Evolutionary conservation across 106 monocot genomes (phyloP).

Genomic region (Platanthera zijinensis): DNA sequence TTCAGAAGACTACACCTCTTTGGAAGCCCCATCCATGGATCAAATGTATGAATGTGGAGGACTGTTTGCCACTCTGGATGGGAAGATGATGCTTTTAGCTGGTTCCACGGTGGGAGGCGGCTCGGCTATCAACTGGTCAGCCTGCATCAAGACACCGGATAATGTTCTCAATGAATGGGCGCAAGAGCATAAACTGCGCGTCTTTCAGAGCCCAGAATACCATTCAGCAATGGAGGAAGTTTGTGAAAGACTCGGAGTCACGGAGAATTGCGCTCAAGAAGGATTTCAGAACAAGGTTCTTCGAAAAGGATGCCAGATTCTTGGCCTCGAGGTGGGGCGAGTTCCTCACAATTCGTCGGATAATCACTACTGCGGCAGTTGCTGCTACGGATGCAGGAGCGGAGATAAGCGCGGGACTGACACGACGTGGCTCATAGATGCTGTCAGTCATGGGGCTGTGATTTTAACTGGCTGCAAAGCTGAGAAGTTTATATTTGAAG

Average conservation of each 20-base stretch:
- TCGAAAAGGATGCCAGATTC: slow-evolving; percentile 67
- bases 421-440: slow-evolving; percentile 77
- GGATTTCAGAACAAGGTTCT: slow-evolving; percentile 80
- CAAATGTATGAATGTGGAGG: slow-evolving; percentile 60
- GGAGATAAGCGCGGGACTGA: slow-evolving; percentile 68
- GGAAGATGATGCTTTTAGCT: slow-evolving; percentile 38
- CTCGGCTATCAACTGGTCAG: slow-evolving; percentile 73
- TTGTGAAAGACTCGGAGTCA: slow-evolving; percentile 65
- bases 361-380: slow-evolving; percentile 66
- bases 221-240: slow-evolving; percentile 63
- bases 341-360: slow-evolving; percentile 58
- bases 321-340: slow-evolving; percentile 48
- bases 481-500: slow-evolving; percentile 48
- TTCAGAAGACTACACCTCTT: slow-evolving; percentile 53
- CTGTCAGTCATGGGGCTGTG: slow-evolving; percentile 51
- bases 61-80: slow-evolving; percentile 25
- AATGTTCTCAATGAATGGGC: slow-evolving; percentile 63
- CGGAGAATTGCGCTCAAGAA: slow-evolving; percentile 48
- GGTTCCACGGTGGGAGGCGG: slow-evolving; percentile 71
- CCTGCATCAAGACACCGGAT: slow-evolving; percentile 48
- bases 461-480: slow-evolving; percentile 72
- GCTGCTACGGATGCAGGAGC: slow-evolving; percentile 50
- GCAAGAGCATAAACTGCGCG: slow-evolving; percentile 26
- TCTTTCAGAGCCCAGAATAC: slow-evolving; percentile 42
- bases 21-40: slow-evolving; percentile 44